Conservation (phyloP, 306 rosid species). For the Gillenia trifoliata region DNA sequence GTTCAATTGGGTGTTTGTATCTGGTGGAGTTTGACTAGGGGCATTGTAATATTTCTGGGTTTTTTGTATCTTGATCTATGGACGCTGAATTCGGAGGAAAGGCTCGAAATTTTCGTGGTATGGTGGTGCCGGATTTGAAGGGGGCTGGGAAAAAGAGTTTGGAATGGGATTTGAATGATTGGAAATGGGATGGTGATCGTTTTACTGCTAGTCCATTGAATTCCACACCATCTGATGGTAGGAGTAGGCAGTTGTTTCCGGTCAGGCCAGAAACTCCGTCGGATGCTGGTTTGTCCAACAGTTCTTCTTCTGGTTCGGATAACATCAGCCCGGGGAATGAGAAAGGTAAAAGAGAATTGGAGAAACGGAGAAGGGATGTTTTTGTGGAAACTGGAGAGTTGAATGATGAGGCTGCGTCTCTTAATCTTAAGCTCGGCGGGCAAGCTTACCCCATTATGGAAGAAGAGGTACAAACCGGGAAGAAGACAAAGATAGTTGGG, state of each 20-base stretch:
- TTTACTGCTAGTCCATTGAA: constrained; percentile 54
- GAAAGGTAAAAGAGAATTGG: constrained; percentile 57
- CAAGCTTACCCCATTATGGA: constrained; percentile 39
- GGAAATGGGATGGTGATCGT: constrained; percentile 91
- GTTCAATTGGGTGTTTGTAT: constrained; percentile 19
- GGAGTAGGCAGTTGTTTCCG: constrained; percentile 59
- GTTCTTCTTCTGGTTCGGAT: constrained; percentile 76
- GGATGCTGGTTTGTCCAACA: constrained; percentile 57
- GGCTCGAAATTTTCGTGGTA: constrained; percentile 40
- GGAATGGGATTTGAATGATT: constrained; percentile 80
- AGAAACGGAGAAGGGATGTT: constrained; percentile 61
- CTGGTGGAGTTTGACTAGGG: constrained; percentile 3
- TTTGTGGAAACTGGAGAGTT: constrained; percentile 52
- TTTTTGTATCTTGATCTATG: constrained; percentile 32
- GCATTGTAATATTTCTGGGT: not conserved
- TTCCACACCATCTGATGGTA: constrained; percentile 42
- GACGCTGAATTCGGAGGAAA: constrained; percentile 62
- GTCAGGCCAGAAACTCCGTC: constrained; percentile 40
- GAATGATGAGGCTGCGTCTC: constrained; percentile 48
- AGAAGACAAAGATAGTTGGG: constrained; percentile 58
- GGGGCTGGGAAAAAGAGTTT: constrained; percentile 45
- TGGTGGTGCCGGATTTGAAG: constrained; percentile 20
- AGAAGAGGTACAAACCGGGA: constrained; percentile 53
- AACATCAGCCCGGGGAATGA: constrained; percentile 46
- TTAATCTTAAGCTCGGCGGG: constrained; percentile 64